Evolutionary conservation across 2,329 filamentous ascomycete species (phyloP).

Genomic region (Pestalotiopsis sp.): DNA sequence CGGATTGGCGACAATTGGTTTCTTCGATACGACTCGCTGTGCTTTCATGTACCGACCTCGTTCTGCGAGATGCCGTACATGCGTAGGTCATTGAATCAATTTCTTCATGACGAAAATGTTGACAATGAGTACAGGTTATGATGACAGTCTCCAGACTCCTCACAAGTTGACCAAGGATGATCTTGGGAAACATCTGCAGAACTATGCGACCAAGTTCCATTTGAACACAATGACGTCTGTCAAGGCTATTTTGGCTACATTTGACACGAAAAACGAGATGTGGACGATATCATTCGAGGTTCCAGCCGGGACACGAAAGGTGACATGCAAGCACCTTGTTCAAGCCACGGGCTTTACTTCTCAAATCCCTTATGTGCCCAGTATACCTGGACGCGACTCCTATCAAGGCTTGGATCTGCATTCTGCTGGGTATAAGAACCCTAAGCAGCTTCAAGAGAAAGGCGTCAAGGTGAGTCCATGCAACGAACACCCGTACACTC

Average conservation of each 20-base stretch:
- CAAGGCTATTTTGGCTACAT: conserved; percentile 25
- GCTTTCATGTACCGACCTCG: conserved; percentile 40
- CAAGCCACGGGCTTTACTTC: conserved; percentile 27
- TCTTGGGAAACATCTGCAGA: conserved; percentile 23
- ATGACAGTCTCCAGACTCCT: conserved; percentile 15
- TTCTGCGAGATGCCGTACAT: conserved; percentile 37
- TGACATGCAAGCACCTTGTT: conserved; percentile 25
- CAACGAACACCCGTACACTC: too few species aligned
- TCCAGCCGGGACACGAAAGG: neutral
- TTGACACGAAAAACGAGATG: conserved; percentile 18
- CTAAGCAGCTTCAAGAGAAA: conserved; percentile 16
- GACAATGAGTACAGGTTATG: conserved; percentile 16
- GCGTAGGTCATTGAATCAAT: conserved; percentile 17
- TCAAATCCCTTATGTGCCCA: conserved; percentile 23
- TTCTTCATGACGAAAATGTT: neutral
- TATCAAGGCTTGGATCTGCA: conserved; percentile 29
- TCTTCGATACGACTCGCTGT: conserved; percentile 37
- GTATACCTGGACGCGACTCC: conserved; percentile 17
- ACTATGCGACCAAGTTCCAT: conserved; percentile 30
- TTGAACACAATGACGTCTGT: conserved; percentile 33
- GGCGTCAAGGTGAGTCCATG: conserved; percentile 21
- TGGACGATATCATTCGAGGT: conserved; percentile 29
- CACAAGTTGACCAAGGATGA: conserved; percentile 25
- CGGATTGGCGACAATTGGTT: conserved; percentile 41
- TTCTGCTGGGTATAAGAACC: conserved; percentile 24